phyloP scores from a whole-genome alignment of 768 basidiomycete species.

The Scleroderma citrinum region DNA sequence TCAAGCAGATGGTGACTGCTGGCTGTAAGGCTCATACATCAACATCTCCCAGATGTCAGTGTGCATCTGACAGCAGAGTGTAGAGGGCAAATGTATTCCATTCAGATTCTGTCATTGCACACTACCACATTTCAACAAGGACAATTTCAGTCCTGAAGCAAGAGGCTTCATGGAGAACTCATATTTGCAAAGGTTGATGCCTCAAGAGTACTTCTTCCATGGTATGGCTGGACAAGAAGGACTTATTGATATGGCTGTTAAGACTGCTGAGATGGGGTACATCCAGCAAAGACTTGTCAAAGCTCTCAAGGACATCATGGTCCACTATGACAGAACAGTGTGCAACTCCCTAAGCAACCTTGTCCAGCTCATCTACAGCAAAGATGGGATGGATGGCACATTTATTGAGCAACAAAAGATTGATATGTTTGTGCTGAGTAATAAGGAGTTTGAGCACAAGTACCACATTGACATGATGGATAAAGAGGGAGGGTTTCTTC shows the following conservation, averaged over 20 bases:
- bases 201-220: constrained; percentile 99
- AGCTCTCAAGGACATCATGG: constrained; percentile 95
- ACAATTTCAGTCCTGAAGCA: too few species aligned
- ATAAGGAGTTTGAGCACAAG: too few species aligned
- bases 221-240: constrained; percentile 99
- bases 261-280: constrained; percentile 98
- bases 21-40: constrained; percentile 98
- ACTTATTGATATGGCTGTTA: constrained; percentile 99
- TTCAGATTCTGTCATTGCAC: too few species aligned
- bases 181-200: constrained; percentile 91
- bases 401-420: constrained; percentile 95
- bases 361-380: constrained; percentile 94
- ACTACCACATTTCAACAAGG: too few species aligned
- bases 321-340: constrained; percentile 96
- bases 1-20: constrained; percentile 99
- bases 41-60: constrained; percentile 99
- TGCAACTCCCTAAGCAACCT: constrained; percentile 96
- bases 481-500: too few species aligned
- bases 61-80: too few species aligned
- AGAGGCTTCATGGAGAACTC: too few species aligned
- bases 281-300: constrained; percentile 98
- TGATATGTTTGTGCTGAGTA: constrained; percentile 80
- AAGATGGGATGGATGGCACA: constrained; percentile 98
- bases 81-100: too few species aligned
- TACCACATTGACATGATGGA: too few species aligned